Evolutionary conservation across 495 filamentous ascomycete species (phyloP), one percentile per base, ranked within the genome.

Genomic region (Hyaloscypha hepaticicola): DNA sequence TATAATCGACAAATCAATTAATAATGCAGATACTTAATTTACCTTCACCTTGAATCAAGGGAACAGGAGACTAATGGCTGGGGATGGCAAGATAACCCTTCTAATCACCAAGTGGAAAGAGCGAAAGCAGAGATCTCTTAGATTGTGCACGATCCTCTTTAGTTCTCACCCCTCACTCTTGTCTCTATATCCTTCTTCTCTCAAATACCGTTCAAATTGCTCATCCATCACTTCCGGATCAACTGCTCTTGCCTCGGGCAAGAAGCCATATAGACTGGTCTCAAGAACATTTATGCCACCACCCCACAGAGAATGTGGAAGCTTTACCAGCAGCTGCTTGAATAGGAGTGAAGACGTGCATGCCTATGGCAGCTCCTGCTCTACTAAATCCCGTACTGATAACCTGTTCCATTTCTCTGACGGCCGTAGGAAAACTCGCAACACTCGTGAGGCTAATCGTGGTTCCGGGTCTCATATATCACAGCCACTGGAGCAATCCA

Each of bases 151-250:
- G n/a, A n/a, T n/a, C n/a, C n/a, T n/a, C n/a, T n/a, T n/a, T n/a
- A n/a, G n/a, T 53, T 6, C 22, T 53, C 50, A 53, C 25, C n/a
- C 14, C 2, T 19, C 38, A 45, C n/a, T 52, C 50, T 52, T 52
- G 29, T 59, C 56, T 11, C 21, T 24, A 59, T 59, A 59, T 24
- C 58, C 58, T 45, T 29, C 58, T 26, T 50, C 58, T 45, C 34
- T 60, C 58, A 60, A 50, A 50, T 28, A 60, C 21, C 5, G 0
- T 45, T 60, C 58, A 49, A 60, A 60, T 9, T 60, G 22, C 38
- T 50, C 38, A 60, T 60, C 58, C 58, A 60, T 60, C 8, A 29
- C 5, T 26, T 49, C 50, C 34, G 50, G 45, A 29, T 60, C 58
- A 3, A 60, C 58, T 27, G 33, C 58, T 22, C 26, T 28, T 14